Conservation (phyloP, 495 filamentous ascomycete species). For the Neurospora sp. region DNA sequence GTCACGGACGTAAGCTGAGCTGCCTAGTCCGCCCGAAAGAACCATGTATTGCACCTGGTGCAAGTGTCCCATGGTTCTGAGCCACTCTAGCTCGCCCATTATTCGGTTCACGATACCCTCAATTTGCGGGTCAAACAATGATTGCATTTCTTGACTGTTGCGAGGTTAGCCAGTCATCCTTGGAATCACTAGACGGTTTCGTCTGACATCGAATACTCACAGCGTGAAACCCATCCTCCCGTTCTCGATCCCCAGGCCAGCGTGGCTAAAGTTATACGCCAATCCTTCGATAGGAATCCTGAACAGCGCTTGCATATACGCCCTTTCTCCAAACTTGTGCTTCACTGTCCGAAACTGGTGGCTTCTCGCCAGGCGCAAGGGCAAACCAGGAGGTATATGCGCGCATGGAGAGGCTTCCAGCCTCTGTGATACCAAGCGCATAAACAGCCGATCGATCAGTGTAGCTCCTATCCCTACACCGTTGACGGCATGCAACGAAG, state of each 20-base stretch:
- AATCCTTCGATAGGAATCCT: conserved; percentile 24
- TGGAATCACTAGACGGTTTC: neutral
- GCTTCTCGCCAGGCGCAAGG: conserved; percentile 19
- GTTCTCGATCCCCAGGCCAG: conserved; percentile 26
- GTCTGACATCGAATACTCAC: conserved; percentile 4
- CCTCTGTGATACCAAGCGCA: conserved; percentile 18
- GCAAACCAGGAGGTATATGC: conserved; percentile 20
- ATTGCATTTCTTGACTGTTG: conserved; percentile 37
- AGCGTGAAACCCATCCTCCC: conserved; percentile 24
- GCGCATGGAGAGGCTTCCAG: conserved; percentile 16
- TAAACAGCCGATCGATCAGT: conserved; percentile 27
- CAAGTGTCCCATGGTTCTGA: conserved; percentile 33
- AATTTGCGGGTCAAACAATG: conserved; percentile 47
- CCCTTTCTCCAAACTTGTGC: conserved; percentile 30
- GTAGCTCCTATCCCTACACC: conserved; percentile 30
- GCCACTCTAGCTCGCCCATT: conserved; percentile 43
- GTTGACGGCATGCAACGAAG: conserved; percentile 25
- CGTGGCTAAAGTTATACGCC: conserved; percentile 27
- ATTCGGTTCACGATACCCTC: conserved; percentile 42
- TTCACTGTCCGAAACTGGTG: conserved; percentile 26
- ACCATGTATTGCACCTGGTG: conserved; percentile 46
- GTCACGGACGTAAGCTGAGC: conserved; percentile 49
- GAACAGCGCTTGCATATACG: conserved; percentile 25
- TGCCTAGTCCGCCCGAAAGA: conserved; percentile 55
- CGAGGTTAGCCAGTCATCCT: neutral